These are phyloP conservation scores for Jatropha podagrica DNA, from an alignment of 441 rosid species.

Conservation along the genomic window DNA sequence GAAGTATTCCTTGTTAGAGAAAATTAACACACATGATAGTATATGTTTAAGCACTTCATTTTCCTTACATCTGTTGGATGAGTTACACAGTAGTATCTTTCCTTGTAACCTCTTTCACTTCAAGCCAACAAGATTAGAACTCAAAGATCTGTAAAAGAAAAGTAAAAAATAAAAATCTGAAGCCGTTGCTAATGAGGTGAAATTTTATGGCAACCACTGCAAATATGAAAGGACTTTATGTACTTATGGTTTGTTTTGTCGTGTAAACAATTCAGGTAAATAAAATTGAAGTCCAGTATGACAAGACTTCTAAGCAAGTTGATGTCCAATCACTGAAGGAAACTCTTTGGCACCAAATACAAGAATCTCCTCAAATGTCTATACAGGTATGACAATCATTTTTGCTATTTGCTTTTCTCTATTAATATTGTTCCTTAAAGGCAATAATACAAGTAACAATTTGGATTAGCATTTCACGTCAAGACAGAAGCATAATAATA, in stretches of 20 bases:
- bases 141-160: not conserved
- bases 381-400: conserved; percentile 37
- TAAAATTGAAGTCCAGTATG: conserved; percentile 79
- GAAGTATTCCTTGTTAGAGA: not conserved
- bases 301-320: conserved; percentile 85
- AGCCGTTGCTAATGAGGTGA: not conserved
- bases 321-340: conserved; percentile 83
- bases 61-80: too few species aligned
- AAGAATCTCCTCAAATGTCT: conserved; percentile 46
- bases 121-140: not conserved
- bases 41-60: too few species aligned
- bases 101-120: not conserved
- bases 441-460: not conserved
- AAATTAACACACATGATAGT: not conserved
- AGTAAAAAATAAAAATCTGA: too few species aligned
- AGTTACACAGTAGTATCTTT: not conserved
- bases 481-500: not conserved
- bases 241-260: conserved; percentile 13
- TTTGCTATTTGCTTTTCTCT: not conserved
- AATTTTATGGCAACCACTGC: not conserved
- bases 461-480: not conserved
- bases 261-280: conserved; percentile 49
- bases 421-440: not conserved
- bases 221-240: not conserved
- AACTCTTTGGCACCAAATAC: conserved; percentile 79